phyloP scores from a whole-genome alignment of 768 basidiomycete species.

The Pulveroboletus ravenelii region DNA sequence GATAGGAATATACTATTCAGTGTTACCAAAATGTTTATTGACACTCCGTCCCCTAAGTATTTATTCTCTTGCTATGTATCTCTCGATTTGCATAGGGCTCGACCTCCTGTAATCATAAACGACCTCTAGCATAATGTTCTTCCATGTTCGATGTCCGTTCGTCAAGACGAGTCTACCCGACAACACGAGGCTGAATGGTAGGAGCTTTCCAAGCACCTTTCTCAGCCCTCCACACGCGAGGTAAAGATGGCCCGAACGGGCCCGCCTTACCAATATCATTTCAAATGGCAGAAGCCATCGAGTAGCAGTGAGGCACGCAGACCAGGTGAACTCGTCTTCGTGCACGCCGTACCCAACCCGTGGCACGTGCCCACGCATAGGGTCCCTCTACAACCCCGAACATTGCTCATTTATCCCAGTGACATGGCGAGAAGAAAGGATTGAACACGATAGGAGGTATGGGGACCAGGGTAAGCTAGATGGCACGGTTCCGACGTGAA shows the following conservation, averaged over 20 bases:
- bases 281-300: constrained; percentile 36
- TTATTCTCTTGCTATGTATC: background rate
- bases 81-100: constrained; percentile 1
- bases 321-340: constrained; percentile 67
- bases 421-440: too few relatives aligned
- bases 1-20: constrained; percentile 1
- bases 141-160: background rate
- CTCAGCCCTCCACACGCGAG: too few relatives aligned
- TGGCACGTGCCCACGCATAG: constrained; percentile 68
- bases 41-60: background rate
- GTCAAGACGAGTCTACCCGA: constrained; percentile 2
- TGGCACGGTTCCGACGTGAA: too few relatives aligned
- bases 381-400: constrained; percentile 60
- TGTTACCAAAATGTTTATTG: background rate
- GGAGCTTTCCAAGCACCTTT: constrained; percentile 29
- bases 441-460: background rate
- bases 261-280: constrained; percentile 37
- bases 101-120: constrained; percentile 6
- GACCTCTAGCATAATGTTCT: background rate
- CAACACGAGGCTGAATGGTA: constrained; percentile 11
- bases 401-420: constrained; percentile 48
- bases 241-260: constrained; percentile 18
- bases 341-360: constrained; percentile 77
- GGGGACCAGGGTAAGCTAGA: background rate
- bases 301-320: constrained; percentile 27